phyloP scores from a whole-genome alignment of 768 basidiomycete species.

The Russula virescens region DNA sequence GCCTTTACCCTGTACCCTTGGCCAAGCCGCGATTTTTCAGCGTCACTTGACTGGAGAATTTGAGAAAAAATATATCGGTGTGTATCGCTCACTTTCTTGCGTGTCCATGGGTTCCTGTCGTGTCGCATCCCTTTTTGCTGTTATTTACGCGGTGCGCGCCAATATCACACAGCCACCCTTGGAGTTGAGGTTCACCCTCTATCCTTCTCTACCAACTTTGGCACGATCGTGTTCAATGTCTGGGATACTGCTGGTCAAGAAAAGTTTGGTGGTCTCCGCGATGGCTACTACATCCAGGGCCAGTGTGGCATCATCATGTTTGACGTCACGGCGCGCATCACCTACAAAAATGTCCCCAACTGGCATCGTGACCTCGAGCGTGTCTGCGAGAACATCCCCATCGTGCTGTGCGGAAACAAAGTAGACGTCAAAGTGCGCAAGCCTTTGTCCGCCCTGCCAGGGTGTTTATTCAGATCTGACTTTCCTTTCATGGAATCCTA shows the following conservation, averaged over 20 bases:
- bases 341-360: constrained; percentile 99
- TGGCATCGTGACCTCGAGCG: constrained; percentile 99
- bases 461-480: constrained; percentile 1
- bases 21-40: constrained; percentile 64
- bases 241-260: constrained; percentile 99
- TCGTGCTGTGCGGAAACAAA: constrained; percentile 99
- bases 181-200: constrained; percentile 99
- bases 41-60: constrained; percentile 99
- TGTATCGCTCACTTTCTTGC: constrained; percentile 28
- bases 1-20: constrained; percentile 27
- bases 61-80: constrained; percentile 99
- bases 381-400: constrained; percentile 99
- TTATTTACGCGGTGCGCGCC: constrained; percentile 19
- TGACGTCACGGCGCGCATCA: constrained; percentile 98
- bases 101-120: constrained; percentile 1
- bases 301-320: constrained; percentile 99
- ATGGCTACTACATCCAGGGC: constrained; percentile 95
- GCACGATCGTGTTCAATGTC: constrained; percentile 98
- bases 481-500: constrained; percentile 31
- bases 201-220: constrained; percentile 94
- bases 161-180: constrained; percentile 69
- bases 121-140: neutral
- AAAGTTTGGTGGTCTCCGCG: constrained; percentile 98
- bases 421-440: constrained; percentile 92
- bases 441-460: neutral